A percentile compares a stretch with the other conserved stretches of the same genome.
Conservation (phyloP, 352 stramenopile species). For the Globisporangium rhizosaccharum region DNA sequence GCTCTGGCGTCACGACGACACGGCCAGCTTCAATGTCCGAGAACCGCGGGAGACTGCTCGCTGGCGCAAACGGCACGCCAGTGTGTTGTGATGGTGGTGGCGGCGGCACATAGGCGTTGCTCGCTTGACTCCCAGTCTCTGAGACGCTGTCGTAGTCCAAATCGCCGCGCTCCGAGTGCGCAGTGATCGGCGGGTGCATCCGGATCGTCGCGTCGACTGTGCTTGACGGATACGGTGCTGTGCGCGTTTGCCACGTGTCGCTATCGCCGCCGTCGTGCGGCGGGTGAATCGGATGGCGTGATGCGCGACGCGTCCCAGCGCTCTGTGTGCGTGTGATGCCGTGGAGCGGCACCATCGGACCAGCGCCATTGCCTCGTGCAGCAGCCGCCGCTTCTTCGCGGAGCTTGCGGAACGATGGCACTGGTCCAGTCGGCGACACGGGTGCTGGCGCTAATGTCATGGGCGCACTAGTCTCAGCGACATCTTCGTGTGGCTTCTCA, state of each 20-base stretch:
- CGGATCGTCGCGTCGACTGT: slow-evolving; percentile 8
- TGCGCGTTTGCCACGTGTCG: slow-evolving; percentile 16
- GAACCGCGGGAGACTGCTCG: slow-evolving; percentile 22
- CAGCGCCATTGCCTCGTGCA: slow-evolving; percentile 5
- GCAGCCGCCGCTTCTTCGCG: slow-evolving; percentile 23
- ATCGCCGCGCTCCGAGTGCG: slow-evolving; percentile 21
- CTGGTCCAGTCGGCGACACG: slow-evolving; percentile 3
- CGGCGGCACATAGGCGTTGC: slow-evolving; percentile 6
- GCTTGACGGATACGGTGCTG: slow-evolving; percentile 6
- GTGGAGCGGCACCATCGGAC: slow-evolving; percentile 15
- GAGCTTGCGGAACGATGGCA: slow-evolving; percentile 61
- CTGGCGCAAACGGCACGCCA: no score
- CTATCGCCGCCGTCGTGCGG: not conserved
- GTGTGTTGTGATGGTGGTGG: not conserved
- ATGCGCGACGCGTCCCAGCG: slow-evolving; percentile 5
- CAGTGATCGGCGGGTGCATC: slow-evolving; percentile 13
- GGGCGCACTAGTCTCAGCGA: not conserved
- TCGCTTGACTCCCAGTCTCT: slow-evolving; percentile 13
- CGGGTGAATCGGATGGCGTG: not conserved
- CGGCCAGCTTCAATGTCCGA: slow-evolving; percentile 35
- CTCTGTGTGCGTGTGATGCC: slow-evolving; percentile 24
- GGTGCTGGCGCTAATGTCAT: not conserved
- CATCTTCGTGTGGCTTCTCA: slow-evolving; percentile 21
- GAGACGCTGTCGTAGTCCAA: slow-evolving; percentile 12
- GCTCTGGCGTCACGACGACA: slow-evolving; percentile 17